Evolutionary conservation across 768 basidiomycete species (phyloP).

Genomic region (Rhodotorula graminis): DNA sequence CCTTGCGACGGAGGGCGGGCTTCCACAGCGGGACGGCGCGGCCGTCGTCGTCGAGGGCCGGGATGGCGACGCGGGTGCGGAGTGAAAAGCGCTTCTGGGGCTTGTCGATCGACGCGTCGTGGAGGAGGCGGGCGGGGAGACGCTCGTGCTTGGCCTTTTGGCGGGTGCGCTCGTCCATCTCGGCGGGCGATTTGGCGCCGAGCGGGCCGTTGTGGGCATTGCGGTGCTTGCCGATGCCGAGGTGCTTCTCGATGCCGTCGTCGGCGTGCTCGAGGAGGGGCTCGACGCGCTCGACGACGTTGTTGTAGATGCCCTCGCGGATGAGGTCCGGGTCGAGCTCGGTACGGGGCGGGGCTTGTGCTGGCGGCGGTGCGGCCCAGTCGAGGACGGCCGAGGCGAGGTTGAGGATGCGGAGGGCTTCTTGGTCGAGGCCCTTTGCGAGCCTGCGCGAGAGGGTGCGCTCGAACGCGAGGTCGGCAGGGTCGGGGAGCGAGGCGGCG

Average conservation of each 20-base stretch:
- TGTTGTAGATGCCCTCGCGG: constrained; percentile 66
- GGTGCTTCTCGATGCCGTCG: constrained; percentile 70
- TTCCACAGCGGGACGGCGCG: constrained; percentile 58
- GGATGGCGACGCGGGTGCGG: constrained; percentile 43
- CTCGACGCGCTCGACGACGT: constrained; percentile 80
- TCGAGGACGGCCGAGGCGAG: constrained; percentile 60
- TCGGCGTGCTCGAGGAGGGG: constrained; percentile 78
- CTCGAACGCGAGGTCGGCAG: constrained; percentile 79
- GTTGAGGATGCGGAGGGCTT: constrained; percentile 62
- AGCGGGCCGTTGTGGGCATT: constrained; percentile 33
- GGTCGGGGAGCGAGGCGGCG: constrained; percentile 48
- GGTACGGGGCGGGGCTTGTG: not conserved
- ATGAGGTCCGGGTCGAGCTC: constrained; percentile 69
- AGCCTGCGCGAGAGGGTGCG: constrained; percentile 73
- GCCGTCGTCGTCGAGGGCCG: not conserved
- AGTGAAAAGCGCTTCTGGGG: constrained; percentile 72
- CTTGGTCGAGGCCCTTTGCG: constrained; percentile 64
- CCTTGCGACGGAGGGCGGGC: constrained; percentile 68
- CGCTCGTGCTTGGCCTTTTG: constrained; percentile 8
- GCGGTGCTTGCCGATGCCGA: constrained; percentile 60
- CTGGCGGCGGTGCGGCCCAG: constrained; percentile 52
- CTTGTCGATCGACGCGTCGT: constrained; percentile 70
- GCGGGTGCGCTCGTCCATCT: constrained; percentile 15
- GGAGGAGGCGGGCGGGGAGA: constrained; percentile 53
- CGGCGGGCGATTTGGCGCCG: constrained; percentile 36